Conservation (phyloP, 768 basidiomycete species). For the Collybia sp. region DNA sequence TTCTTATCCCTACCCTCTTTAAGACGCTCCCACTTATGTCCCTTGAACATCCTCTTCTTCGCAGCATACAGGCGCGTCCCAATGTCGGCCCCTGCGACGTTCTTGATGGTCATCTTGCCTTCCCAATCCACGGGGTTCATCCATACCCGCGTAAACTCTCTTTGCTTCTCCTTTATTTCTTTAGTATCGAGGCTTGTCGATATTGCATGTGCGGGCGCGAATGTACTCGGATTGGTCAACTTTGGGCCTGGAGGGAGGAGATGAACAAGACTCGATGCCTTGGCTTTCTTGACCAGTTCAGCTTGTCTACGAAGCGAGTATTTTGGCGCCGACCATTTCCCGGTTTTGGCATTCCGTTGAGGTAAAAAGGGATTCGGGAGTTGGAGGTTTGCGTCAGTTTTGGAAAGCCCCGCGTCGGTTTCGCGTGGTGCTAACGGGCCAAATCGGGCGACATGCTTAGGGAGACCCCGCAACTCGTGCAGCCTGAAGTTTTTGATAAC, state of each 20-base stretch:
- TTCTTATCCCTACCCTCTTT: constrained; percentile 41
- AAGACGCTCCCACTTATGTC: constrained; percentile 80
- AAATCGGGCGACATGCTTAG: constrained; percentile 26
- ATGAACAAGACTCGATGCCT: constrained; percentile 43
- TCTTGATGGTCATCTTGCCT: constrained; percentile 39
- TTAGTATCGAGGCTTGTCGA: constrained; percentile 2
- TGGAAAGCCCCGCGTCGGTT: constrained; percentile 7
- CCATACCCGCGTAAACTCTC: constrained; percentile 19
- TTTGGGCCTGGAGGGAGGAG: constrained; percentile 72
- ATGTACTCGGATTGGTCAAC: constrained; percentile 10
- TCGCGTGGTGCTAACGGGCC: constrained; percentile 29
- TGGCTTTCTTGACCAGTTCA: constrained; percentile 72
- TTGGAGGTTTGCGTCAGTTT: constrained; percentile 13
- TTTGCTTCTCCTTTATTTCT: constrained; percentile 8
- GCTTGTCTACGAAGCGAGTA: constrained; percentile 77
- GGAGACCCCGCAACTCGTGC: constrained; percentile 35
- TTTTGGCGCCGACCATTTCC: constrained; percentile 63
- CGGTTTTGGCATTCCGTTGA: constrained; percentile 50
- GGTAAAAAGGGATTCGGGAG: constrained; percentile 73
- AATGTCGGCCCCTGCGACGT: constrained; percentile 42
- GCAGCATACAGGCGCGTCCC: constrained; percentile 68
- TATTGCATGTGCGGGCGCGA: not conserved
- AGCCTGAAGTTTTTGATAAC: constrained; percentile 42
- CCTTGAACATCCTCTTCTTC: constrained; percentile 88
- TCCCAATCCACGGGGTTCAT: constrained; percentile 32